Percentiles rank a stretch among this genome's conserved stretches.
Conservation (phyloP, 1,284 basidiomycete species). For the Rhodotorula sp. region DNA sequence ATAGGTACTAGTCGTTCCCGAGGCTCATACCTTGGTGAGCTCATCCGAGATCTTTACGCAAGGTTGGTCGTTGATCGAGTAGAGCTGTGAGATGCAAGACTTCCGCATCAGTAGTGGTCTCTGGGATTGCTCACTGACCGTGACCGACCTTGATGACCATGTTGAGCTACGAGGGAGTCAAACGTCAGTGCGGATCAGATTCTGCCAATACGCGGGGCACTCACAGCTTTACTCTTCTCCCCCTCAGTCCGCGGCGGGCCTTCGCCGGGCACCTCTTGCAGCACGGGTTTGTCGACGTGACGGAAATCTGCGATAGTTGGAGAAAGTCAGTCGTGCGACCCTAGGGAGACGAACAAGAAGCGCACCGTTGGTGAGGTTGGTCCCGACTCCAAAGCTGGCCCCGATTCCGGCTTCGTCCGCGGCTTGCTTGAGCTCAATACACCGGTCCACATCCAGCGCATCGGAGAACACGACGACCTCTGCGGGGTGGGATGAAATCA, state of each 20-base stretch:
- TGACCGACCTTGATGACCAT: slow-evolving; percentile 56
- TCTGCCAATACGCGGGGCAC: not conserved
- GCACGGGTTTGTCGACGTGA: slow-evolving; percentile 15
- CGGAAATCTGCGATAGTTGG: slow-evolving; percentile 31
- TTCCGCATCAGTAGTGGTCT: not conserved
- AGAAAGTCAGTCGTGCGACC: too few species aligned
- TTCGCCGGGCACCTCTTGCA: slow-evolving; percentile 22
- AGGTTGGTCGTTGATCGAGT: slow-evolving; percentile 65
- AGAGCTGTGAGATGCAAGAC: slow-evolving; percentile 59
- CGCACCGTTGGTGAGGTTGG: slow-evolving; percentile 74
- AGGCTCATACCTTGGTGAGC: slow-evolving; percentile 65
- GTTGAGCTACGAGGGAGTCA: slow-evolving; percentile 57
- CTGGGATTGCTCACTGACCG: too few species aligned
- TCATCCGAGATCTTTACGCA: slow-evolving; percentile 94
- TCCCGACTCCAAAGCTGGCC: slow-evolving; percentile 86
- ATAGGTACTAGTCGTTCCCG: fast-evolving
- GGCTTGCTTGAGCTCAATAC: slow-evolving; percentile 66
- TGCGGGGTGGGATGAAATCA: not conserved
- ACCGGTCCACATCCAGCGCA: slow-evolving; percentile 67
- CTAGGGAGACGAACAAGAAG: too few species aligned
- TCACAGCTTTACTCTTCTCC: slow-evolving; percentile 26
- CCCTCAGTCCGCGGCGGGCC: slow-evolving; percentile 15
- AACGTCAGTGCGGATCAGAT: too few species aligned
- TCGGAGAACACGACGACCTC: slow-evolving; percentile 80
- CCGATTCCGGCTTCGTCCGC: slow-evolving; percentile 71